Base-by-base conservation (phyloP, 1,284 basidiomycete species). In the Hymenochaete sp. region DNA sequence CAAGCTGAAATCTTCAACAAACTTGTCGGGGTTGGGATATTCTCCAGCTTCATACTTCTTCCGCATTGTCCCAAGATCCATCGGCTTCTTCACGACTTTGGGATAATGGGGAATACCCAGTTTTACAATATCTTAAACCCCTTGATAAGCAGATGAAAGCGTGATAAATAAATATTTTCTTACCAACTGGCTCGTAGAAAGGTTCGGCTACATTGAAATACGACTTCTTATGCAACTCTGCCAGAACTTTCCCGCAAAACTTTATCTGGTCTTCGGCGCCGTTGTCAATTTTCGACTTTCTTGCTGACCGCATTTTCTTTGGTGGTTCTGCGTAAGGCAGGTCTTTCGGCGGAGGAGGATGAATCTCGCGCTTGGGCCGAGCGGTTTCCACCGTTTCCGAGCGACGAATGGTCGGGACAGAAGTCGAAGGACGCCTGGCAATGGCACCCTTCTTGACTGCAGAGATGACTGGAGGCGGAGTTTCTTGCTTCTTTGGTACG, bases 341-440 rank as follows among this genome's bases (percentile, higher is more conserved):
- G 56, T 98, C 95, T 63, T 92, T 93, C 0, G 92, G 82, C 11
- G 92, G 82, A 14, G 93, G 93, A 9, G 93, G 91, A 57, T 97
- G 93, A 31, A 97, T 93, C 63, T 98, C 95, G 44, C 95, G 87
- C 67, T 97, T 97, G 0, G 95, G 95, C 16, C 95, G 79, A n/a
- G 77, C 74, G 29, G 70, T 65, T 22, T 65, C 67, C 50, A 77
- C 67, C 36, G 69, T 71, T 28, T 69, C 64, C 11, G 77, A 79
- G 22, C 86, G 82, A 35, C 84, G 75, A 55, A 88, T 85, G 43
- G 79, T 77, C 40, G 86, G 87, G 5, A 87, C 73, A n/a, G 82
- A 78, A 0, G 79, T 81, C 3, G 86, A 89, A 1, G 77, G 68
- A 41, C 85, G 77, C 38, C 84, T 78, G 21, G 68, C 67, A 37